A percentile compares a stretch with the other conserved stretches of the same genome.
Evolutionary conservation across 768 basidiomycete species (phyloP).

Genomic region (Kwoniella botswanensis): DNA sequence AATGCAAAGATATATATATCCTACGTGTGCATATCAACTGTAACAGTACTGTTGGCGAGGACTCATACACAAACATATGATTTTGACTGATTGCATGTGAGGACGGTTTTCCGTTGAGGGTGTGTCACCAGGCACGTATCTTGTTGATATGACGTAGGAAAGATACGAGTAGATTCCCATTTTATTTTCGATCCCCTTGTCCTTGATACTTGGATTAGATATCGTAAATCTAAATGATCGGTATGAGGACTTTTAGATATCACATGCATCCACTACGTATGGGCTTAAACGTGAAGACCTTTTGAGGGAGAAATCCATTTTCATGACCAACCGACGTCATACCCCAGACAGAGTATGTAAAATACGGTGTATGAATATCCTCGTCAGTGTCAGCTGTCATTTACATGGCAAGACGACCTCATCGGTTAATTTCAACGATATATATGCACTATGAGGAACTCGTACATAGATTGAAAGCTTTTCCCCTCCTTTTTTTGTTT

Average conservation of each 20-base stretch:
- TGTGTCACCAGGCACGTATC: conserved; percentile 6
- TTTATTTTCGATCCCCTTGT: neutral
- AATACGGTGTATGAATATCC: neutral
- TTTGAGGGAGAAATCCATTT: too few relatives aligned
- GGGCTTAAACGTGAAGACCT: neutral
- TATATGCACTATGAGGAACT: neutral
- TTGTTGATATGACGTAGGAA: neutral
- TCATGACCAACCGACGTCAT: neutral
- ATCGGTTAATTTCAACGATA: neutral
- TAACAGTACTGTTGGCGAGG: neutral
- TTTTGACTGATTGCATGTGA: too few relatives aligned
- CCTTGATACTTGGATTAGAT: neutral
- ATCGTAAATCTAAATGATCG: neutral
- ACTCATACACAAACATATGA: neutral
- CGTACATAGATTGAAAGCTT: neutral
- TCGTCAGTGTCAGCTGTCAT: neutral
- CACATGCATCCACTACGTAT: neutral
- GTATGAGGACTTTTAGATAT: too few relatives aligned
- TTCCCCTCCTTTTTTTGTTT: too few relatives aligned
- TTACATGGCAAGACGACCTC: neutral
- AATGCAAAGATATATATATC: neutral
- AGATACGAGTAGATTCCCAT: neutral
- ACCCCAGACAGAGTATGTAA: neutral
- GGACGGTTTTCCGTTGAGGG: neutral
- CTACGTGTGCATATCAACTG: too few relatives aligned